Evolutionary conservation across 768 basidiomycete species (phyloP), one percentile per base, ranked within the genome.

Genomic region (Hysterangium stoloniferum): DNA sequence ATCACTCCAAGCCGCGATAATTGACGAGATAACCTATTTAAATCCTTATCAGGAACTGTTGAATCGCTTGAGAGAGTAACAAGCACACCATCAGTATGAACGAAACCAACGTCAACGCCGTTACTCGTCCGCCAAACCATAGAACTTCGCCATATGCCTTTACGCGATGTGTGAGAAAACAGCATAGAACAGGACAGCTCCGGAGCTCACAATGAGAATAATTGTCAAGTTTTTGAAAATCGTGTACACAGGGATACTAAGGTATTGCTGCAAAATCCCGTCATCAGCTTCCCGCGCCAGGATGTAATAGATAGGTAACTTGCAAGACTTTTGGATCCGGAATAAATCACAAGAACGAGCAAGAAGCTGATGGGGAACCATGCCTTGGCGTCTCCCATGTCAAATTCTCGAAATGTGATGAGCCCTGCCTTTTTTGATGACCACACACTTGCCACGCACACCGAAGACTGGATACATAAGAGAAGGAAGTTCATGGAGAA

Each of bases 141-240:
- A 97, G 67, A 6, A 96, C 87, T 69, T 98, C 96, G 33, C 96
- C 96, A 63, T 99, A 96, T 6, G 96, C 93, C 91, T 94, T 37
- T 35, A 13, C 49, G 27, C 50, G 8, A 29, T 9, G 17, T 25
- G 33, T 46, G 29, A 20, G 31, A 44, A 54, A 51, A 43, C 4
- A 47, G 43, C n/a, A n/a, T n/a, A 20, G 7, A n/a, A n/a, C 5
- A 36, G 37, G 20, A 47, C 28, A 48, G 34, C 42, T 9, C 19
- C 11, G 40, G 28, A 28, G 73, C 85, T 57, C 56, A 91, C 94
- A 62, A 98, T 98, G 25, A 99, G 77, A 57, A 99, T 98, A 60
- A 98, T 99, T n/a, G 96, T 97, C 61, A 98, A 62, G 64, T 99
- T 99, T 69, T 99, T 99, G 79, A 98, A 98, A 56, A 99, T 98